phyloP scores from a whole-genome alignment of 257 asterid genomes.

The Cordia subcordata region DNA sequence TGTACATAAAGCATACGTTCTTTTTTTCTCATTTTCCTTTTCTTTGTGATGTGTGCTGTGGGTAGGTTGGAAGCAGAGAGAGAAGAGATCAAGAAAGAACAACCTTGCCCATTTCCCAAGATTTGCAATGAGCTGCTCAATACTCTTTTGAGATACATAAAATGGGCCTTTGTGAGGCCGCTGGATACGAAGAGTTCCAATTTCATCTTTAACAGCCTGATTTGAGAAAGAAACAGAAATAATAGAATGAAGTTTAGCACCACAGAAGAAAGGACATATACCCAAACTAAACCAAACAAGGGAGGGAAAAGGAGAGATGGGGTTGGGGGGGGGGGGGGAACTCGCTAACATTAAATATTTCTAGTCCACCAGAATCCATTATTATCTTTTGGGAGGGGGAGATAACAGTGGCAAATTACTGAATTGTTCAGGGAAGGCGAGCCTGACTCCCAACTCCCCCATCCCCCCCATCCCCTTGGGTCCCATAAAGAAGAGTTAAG shows the following conservation, averaged over 20 bases:
- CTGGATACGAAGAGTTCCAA: conserved; percentile 84
- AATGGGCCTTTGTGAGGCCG: conserved; percentile 93
- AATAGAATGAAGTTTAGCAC: no score
- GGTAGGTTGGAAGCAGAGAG: neutral
- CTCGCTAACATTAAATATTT: no score
- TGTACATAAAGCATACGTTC: neutral
- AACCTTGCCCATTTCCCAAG: conserved; percentile 99
- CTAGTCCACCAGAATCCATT: no score
- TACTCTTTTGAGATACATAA: conserved; percentile 79
- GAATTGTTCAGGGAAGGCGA: no score
- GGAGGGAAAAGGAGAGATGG: neutral
- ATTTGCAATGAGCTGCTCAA: conserved; percentile 91
- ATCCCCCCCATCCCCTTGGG: no score
- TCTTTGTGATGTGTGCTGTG: no score
- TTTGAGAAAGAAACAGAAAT: neutral
- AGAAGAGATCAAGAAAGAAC: neutral
- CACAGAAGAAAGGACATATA: neutral
- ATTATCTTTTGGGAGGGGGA: no score
- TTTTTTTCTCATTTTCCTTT: neutral
- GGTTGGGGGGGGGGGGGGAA: no score
- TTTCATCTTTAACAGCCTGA: conserved; percentile 92
- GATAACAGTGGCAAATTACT: no score
- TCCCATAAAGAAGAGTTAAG: no score
- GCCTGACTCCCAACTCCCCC: no score
- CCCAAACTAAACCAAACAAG: neutral